phyloP scores from a whole-genome alignment of 371 early-diverging fungal genomes.

The Thermomucor indicae-seudaticae region DNA sequence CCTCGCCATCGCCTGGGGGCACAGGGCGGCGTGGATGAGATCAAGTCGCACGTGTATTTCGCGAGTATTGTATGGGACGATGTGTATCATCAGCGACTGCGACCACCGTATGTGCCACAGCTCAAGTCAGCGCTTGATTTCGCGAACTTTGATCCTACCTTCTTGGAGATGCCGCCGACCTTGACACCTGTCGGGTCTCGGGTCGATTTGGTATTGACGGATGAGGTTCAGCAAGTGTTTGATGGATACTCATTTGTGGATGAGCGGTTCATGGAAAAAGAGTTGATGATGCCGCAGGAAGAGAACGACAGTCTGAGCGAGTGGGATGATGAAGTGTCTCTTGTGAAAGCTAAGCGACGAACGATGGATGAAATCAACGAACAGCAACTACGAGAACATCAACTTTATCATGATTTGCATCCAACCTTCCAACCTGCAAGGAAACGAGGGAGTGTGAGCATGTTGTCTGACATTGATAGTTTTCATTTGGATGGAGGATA shows the following conservation, averaged over 20 bases:
- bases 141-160: slow-evolving; percentile 62
- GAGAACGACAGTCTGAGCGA: not conserved
- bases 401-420: slow-evolving; percentile 7
- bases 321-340: slow-evolving; percentile 2
- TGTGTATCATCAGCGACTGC: slow-evolving; percentile 48
- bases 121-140: slow-evolving; percentile 54
- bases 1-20: slow-evolving; percentile 66
- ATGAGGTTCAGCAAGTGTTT: slow-evolving; percentile 53
- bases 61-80: slow-evolving; percentile 65
- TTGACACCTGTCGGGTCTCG: slow-evolving; percentile 38
- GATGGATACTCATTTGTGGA: slow-evolving; percentile 54
- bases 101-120: slow-evolving; percentile 54
- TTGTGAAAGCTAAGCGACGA: slow-evolving; percentile 3
- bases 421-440: slow-evolving; percentile 16
- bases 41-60: slow-evolving; percentile 73
- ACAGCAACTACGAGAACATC: slow-evolving; percentile 9
- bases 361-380: slow-evolving; percentile 14
- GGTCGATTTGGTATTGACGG: slow-evolving; percentile 35
- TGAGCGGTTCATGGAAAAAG: slow-evolving; percentile 15
- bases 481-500: slow-evolving; percentile 17
- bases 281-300: slow-evolving; percentile 3
- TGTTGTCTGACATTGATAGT: slow-evolving; percentile 37
- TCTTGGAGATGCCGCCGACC: slow-evolving; percentile 54
- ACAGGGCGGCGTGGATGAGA: slow-evolving; percentile 45
- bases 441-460: slow-evolving; percentile 43